These are phyloP conservation scores for Macrolepiota dolichaula DNA, from an alignment of 768 basidiomycete species.

Conservation along the genomic window DNA sequence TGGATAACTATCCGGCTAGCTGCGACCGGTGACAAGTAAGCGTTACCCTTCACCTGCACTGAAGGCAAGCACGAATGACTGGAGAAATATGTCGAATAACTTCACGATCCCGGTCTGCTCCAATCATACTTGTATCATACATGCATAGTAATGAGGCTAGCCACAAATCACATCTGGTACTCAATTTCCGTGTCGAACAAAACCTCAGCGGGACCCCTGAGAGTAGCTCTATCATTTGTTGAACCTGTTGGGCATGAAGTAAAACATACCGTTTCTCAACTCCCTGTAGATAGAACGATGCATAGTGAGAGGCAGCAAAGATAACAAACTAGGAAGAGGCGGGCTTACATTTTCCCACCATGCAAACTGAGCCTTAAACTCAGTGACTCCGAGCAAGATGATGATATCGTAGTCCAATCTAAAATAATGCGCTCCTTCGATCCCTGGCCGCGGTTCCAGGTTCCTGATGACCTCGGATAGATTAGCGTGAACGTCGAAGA, in stretches of 20 bases:
- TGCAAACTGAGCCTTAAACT: slow-evolving; percentile 16
- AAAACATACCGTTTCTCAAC: slow-evolving; percentile 18
- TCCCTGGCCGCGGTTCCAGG: background rate
- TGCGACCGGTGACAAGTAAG: no score
- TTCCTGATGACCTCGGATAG: slow-evolving; percentile 12
- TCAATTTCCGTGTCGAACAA: slow-evolving; percentile 14
- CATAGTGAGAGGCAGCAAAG: background rate
- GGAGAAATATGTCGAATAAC: no score
- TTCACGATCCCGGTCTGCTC: no score
- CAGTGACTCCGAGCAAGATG: slow-evolving; percentile 15
- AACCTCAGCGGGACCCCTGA: slow-evolving; percentile 17
- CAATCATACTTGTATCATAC: no score
- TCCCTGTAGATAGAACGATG: slow-evolving; percentile 10
- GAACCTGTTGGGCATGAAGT: background rate
- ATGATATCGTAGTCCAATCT: slow-evolving; percentile 16
- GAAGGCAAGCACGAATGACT: no score
- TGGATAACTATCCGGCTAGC: no score
- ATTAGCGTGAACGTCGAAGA: background rate
- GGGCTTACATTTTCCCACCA: slow-evolving; percentile 15
- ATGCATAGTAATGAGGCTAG: no score
- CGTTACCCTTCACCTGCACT: no score
- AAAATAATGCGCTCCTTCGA: slow-evolving; percentile 10
- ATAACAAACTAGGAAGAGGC: background rate
- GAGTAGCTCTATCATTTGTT: no score
- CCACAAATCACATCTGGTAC: background rate